Evolutionary conservation across 768 basidiomycete genomes (phyloP).

Genomic region (Boletales sp.): DNA sequence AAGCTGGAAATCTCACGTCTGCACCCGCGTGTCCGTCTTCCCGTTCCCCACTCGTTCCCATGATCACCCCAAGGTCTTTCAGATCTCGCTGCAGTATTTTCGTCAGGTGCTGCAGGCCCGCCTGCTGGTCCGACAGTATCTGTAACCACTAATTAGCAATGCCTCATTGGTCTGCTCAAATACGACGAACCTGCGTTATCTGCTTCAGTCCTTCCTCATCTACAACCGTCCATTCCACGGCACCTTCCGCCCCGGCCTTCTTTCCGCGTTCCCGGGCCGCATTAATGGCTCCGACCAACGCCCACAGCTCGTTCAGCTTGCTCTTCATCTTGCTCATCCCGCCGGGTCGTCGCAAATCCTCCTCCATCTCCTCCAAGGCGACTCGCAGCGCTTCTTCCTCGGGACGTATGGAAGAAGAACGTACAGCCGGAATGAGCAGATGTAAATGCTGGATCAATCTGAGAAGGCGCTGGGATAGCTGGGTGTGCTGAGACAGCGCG

Average conservation of each 20-base stretch:
- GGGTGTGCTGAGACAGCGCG: conserved; percentile 59
- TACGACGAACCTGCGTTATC: conserved; percentile 59
- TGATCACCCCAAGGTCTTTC: conserved; percentile 64
- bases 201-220: conserved; percentile 81
- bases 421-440: conserved; percentile 71
- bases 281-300: conserved; percentile 69
- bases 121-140: conserved; percentile 77
- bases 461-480: conserved; percentile 68
- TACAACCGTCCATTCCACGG: conserved; percentile 75
- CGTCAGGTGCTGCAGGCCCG: conserved; percentile 76
- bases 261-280: conserved; percentile 51
- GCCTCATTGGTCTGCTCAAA: background rate
- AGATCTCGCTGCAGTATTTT: conserved; percentile 63
- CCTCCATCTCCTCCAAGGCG: conserved; percentile 69
- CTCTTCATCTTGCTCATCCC: conserved; percentile 59
- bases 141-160: conserved; percentile 24
- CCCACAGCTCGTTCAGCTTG: conserved; percentile 84
- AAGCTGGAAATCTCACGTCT: conserved; percentile 17
- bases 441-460: conserved; percentile 72
- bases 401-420: conserved; percentile 69
- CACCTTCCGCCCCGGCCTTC: conserved; percentile 38
- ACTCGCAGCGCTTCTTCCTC: conserved; percentile 78
- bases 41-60: conserved; percentile 42
- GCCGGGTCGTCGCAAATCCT: conserved; percentile 56
- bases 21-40: conserved; percentile 24